Conservation (phyloP, 495 filamentous ascomycete species). For the Sphaerosporella brunnea region DNA sequence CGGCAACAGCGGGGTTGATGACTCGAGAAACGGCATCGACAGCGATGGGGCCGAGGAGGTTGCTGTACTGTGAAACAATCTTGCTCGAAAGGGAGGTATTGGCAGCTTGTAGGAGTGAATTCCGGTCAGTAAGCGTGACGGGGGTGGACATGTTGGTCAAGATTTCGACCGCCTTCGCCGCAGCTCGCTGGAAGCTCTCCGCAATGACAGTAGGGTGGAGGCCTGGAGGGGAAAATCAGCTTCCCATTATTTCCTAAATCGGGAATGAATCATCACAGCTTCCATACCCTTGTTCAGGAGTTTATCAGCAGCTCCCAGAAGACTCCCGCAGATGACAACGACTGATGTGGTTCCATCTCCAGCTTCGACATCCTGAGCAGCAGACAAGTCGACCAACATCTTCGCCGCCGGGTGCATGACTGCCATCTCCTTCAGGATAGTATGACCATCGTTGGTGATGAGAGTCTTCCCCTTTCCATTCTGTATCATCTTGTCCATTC, state of each 20-base stretch:
- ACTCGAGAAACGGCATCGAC: slow-evolving; percentile 90
- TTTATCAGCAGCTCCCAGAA: slow-evolving; percentile 83
- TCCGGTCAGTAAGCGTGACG: slow-evolving; percentile 70
- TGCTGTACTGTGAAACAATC: slow-evolving; percentile 92
- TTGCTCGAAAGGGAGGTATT: slow-evolving; percentile 96
- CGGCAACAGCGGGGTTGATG: slow-evolving; percentile 83
- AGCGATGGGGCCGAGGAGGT: slow-evolving; percentile 82
- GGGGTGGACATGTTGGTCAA: slow-evolving; percentile 92
- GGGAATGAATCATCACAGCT: not conserved
- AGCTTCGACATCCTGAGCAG: slow-evolving; percentile 94
- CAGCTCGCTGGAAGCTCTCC: slow-evolving; percentile 91
- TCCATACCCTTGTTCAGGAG: slow-evolving; percentile 58
- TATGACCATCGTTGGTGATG: slow-evolving; percentile 98
- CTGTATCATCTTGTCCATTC: slow-evolving; percentile 99
- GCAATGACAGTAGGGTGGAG: slow-evolving; percentile 97
- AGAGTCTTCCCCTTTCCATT: slow-evolving; percentile 90
- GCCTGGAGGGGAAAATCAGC: slow-evolving; percentile 26
- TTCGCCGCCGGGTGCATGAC: slow-evolving; percentile 97
- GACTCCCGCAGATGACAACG: slow-evolving; percentile 86
- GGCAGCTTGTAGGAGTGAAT: slow-evolving; percentile 83
- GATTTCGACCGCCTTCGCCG: slow-evolving; percentile 67
- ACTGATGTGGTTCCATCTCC: slow-evolving; percentile 98
- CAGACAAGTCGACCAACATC: slow-evolving; percentile 94
- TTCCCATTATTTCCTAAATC: not conserved
- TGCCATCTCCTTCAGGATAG: slow-evolving; percentile 95